Evolutionary conservation across 2,329 filamentous ascomycete species (phyloP).

Genomic region (Tricladium varicosporioides): DNA sequence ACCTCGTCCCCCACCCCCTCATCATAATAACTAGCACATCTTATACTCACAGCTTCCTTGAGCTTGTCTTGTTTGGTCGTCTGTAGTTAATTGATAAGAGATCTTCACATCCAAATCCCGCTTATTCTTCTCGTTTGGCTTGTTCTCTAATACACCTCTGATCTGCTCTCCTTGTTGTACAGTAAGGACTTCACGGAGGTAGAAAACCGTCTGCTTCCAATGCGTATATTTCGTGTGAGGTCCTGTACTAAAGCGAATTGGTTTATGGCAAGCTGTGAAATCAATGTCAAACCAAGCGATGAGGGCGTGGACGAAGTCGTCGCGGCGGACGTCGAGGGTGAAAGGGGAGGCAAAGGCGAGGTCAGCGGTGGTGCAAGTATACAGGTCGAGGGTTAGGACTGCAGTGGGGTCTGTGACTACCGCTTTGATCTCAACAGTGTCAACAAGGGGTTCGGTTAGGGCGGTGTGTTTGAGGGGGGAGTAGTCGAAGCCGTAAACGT

Average conservation of each 20-base stretch:
- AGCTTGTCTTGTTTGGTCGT: constrained; percentile 67
- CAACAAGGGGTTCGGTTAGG: constrained; percentile 91
- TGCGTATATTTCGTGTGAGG: constrained; percentile 99
- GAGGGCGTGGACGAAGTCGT: constrained; percentile 93
- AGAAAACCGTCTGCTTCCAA: constrained; percentile 99
- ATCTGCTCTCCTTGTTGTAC: constrained; percentile 85
- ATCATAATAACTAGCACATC: constrained; percentile 55
- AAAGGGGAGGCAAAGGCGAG: constrained; percentile 82
- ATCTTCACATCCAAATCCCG: constrained; percentile 92
- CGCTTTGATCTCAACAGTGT: constrained; percentile 96
- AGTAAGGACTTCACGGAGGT: constrained; percentile 88
- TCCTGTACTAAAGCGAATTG: constrained; percentile 92
- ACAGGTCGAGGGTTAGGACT: constrained; percentile 87
- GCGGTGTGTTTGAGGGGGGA: constrained; percentile 89
- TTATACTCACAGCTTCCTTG: constrained; percentile 77
- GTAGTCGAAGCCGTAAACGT: constrained; percentile 98
- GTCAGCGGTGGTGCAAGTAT: constrained; percentile 81
- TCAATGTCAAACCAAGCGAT: constrained; percentile 99
- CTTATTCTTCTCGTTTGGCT: constrained; percentile 90
- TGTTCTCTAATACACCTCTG: constrained; percentile 70
- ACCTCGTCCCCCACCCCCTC: background rate
- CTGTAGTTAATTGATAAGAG: constrained; percentile 75
- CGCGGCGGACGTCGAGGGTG: constrained; percentile 72
- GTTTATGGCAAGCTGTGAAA: constrained; percentile 97
- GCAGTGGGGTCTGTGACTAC: constrained; percentile 88